These are phyloP conservation scores for Ceratobasidium sp. DNA, from an alignment of 1,284 basidiomycete species.

Conservation along the genomic window DNA sequence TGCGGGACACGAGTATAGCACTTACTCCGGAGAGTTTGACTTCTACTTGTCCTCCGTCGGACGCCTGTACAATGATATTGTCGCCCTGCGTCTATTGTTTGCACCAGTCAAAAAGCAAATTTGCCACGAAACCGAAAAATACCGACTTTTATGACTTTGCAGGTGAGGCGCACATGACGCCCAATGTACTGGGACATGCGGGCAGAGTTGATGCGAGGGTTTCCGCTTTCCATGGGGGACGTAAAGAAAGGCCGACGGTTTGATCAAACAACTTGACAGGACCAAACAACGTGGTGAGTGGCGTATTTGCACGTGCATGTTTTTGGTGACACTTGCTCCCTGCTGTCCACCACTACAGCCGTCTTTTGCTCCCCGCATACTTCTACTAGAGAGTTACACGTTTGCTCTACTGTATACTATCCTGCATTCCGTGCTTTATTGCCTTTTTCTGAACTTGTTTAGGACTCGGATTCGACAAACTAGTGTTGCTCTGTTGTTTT, in stretches of 20 bases:
- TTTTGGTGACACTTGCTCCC: constrained; percentile 38
- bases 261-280: constrained; percentile 9
- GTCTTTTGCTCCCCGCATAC: constrained; percentile 37
- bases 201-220: constrained; percentile 74
- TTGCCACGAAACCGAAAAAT: constrained; percentile 29
- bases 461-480: constrained; percentile 33
- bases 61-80: constrained; percentile 70
- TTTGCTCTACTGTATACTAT: constrained; percentile 3
- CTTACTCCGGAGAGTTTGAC: constrained; percentile 65
- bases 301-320: constrained; percentile 32
- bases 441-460: constrained; percentile 13
- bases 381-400: constrained; percentile 2
- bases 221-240: constrained; percentile 56
- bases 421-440: constrained; percentile 4
- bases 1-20: constrained; percentile 6
- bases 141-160: constrained; percentile 73
- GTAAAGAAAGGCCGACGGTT: constrained; percentile 43
- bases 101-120: neutral
- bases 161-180: constrained; percentile 74
- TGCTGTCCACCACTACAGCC: constrained; percentile 37
- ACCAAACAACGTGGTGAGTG: constrained; percentile 31
- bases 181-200: constrained; percentile 66
- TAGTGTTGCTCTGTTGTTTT: constrained; percentile 38
- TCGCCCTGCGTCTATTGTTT: constrained; percentile 64
- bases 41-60: constrained; percentile 77